phyloP scores from a whole-genome alignment of 305 asterid species.

The Solanum hybrid region DNA sequence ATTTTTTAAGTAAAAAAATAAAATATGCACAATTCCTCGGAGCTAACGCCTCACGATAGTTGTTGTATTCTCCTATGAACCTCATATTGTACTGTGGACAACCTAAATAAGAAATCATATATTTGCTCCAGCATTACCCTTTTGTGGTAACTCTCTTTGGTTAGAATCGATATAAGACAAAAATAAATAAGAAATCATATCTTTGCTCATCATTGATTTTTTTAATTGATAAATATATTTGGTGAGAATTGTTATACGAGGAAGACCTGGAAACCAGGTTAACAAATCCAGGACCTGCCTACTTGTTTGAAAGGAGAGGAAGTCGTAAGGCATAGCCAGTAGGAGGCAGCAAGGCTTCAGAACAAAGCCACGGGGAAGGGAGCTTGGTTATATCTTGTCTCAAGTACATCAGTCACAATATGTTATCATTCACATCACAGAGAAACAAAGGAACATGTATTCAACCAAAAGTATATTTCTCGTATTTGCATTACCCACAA shows the following conservation, averaged over 20 bases:
- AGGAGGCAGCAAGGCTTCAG: not conserved
- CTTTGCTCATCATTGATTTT: not conserved
- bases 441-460: not conserved
- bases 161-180: not conserved
- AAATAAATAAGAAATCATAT: not conserved
- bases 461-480: not conserved
- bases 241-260: not conserved
- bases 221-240: not conserved
- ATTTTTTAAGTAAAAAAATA: not conserved
- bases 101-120: not conserved
- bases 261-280: not conserved
- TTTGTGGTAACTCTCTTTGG: not conserved
- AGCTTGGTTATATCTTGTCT: not conserved
- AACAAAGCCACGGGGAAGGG: not conserved
- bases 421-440: not conserved
- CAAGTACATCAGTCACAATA: not conserved
- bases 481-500: not conserved
- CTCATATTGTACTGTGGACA: not conserved
- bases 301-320: not conserved
- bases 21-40: not conserved
- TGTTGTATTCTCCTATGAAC: not conserved
- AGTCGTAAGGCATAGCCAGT: not conserved
- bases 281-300: not conserved
- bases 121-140: not conserved
- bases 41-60: not conserved